These are phyloP conservation scores for Gossypium mustelinum DNA, from an alignment of 345 rosid species.

Conservation along the genomic window DNA sequence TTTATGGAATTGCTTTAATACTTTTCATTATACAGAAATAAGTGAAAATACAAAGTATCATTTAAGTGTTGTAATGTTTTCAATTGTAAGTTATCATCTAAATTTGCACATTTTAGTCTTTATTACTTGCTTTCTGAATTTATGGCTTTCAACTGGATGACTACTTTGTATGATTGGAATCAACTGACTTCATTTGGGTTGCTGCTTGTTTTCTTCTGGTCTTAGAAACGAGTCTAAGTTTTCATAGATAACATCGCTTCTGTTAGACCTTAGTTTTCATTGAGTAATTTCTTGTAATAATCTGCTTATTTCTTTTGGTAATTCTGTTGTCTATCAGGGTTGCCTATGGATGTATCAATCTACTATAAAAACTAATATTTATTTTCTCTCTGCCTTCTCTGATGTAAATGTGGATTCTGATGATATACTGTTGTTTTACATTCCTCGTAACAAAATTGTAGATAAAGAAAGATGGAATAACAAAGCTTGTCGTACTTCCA, in stretches of 20 bases:
- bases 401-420: not conserved
- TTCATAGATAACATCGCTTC: not conserved
- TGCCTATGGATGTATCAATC: not conserved
- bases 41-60: not conserved
- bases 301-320: not conserved
- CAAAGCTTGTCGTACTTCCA: constrained; percentile 96
- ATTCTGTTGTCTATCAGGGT: constrained; percentile 10
- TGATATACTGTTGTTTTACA: not conserved
- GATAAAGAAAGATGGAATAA: constrained; percentile 86
- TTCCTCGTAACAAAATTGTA: constrained; percentile 22
- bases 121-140: not conserved
- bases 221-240: not conserved
- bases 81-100: not conserved
- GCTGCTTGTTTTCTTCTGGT: not conserved
- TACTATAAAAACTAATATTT: not conserved
- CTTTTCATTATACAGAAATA: not conserved
- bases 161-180: constrained; percentile 16
- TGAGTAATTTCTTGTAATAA: not conserved
- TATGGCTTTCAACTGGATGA: not conserved
- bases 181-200: not conserved
- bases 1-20: not conserved
- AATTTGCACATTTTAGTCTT: not conserved
- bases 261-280: not conserved
- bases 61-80: not conserved
- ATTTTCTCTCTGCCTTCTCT: not conserved